Base-by-base conservation (phyloP, 2,329 filamentous ascomycete genomes). In the Phialemonium atrogriseum region DNA sequence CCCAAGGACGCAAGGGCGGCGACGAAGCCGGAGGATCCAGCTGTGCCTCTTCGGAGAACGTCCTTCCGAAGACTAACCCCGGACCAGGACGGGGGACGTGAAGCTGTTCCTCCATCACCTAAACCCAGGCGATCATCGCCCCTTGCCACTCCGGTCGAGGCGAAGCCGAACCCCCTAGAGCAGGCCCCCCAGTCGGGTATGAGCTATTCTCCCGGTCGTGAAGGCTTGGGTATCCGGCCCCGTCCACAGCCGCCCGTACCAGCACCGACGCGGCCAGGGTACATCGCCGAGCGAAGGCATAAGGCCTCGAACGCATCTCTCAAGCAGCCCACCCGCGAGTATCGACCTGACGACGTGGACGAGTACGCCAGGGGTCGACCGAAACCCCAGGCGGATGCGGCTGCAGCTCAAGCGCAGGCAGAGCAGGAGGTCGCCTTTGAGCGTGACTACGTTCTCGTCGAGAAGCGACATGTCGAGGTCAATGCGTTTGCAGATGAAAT, bases 401-500 rank as follows among this genome's bases (percentile, higher is more conserved):
- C 23, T 14, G 48, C 36, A 40, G 14, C 47, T 38, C 51, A 60
- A 35, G 80, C 82, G 41, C 74, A 66, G 50, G 82, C 80, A 4
- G 86, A 84, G 3, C 84, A 94, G 47, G 89, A 96, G 42, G 78
- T 93, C 29, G 84, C 84, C 1, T 83, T 94, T 46, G 88, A 94
- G 52, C 77, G 89, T 42, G 91, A 96, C 43, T 98, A 96, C 48
- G 89, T 98, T 13, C 70, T 96, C 16, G 85, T 98, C 10, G 91
- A 98, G 61, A 94, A 95, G 63, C 79, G 82, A 42, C 83, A 87
- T 13, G 88, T 98, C 9, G 89, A 96, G 55, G 89, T 98, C 30
- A 96, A 98, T 54, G 91, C 91, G 3, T 82, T 98, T 48, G 91
- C 91, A 14, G 91, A 98, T 56, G 89, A 96, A 58, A 66, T 98